phyloP scores from a whole-genome alignment of 140 eudicot genomes.

The Artemisia princeps region DNA sequence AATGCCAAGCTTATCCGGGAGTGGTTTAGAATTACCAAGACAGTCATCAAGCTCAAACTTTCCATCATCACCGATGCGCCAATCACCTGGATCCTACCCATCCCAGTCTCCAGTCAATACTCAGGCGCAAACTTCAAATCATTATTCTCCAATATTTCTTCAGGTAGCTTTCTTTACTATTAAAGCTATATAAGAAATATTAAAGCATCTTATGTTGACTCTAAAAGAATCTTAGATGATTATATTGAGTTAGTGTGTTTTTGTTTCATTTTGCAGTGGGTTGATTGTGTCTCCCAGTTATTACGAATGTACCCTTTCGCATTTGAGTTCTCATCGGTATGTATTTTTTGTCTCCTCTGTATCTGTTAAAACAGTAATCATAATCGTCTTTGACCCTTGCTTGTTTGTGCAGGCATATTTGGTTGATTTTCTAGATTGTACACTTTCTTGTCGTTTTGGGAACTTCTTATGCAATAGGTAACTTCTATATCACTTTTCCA shows the following conservation, averaged over 20 bases:
- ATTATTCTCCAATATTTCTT: conserved; percentile 79
- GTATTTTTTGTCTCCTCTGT: conserved; percentile 17
- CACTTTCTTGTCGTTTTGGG: conserved; percentile 92
- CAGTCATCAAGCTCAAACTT: conserved; percentile 72
- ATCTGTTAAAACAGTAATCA: conserved; percentile 9
- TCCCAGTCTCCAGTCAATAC: conserved; percentile 49
- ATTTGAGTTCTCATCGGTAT: conserved; percentile 91
- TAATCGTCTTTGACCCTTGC: conserved; percentile 4
- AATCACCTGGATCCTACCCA: conserved; percentile 54
- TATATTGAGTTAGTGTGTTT: conserved; percentile 1
- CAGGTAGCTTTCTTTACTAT: conserved; percentile 44
- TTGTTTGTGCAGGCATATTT: conserved; percentile 58
- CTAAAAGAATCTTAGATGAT: not conserved
- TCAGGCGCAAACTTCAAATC: conserved; percentile 56
- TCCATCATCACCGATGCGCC: conserved; percentile 76
- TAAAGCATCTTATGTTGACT: not conserved
- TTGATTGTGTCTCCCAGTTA: conserved; percentile 88
- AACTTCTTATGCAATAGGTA: conserved; percentile 95
- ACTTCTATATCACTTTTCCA: not conserved
- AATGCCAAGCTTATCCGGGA: conserved; percentile 61
- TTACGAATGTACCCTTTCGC: conserved; percentile 92
- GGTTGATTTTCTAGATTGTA: conserved; percentile 76
- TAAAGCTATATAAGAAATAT: not conserved
- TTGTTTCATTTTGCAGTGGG: conserved; percentile 59
- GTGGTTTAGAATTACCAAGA: conserved; percentile 63